Evolutionary conservation across 2,329 filamentous ascomycete species (phyloP).

Genomic region (Raffaelea ambrosiae): DNA sequence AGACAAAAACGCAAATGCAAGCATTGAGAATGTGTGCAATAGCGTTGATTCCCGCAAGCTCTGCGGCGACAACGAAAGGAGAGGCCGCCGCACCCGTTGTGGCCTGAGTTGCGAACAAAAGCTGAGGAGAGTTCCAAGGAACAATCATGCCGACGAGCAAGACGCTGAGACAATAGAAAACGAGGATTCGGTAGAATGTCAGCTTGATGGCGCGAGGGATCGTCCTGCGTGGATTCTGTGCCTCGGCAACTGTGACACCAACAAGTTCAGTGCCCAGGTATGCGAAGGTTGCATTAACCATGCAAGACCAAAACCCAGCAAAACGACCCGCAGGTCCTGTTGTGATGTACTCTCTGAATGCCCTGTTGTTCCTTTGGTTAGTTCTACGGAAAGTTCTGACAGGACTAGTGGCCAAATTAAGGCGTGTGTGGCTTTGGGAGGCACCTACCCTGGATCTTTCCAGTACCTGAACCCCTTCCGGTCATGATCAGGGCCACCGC

Average conservation of each 20-base stretch:
- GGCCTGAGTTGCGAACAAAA: constrained; percentile 28
- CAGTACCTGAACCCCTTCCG: constrained; percentile 33
- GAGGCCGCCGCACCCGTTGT: constrained; percentile 42
- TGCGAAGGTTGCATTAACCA: constrained; percentile 28
- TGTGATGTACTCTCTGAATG: neutral
- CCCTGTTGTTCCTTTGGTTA: too few species aligned
- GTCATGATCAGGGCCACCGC: constrained; percentile 41
- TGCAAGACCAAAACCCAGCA: constrained; percentile 12
- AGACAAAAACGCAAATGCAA: constrained; percentile 46
- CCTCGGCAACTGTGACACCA: constrained; percentile 60
- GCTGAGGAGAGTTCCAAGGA: constrained; percentile 42
- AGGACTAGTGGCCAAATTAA: too few species aligned
- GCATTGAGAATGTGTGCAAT: constrained; percentile 52
- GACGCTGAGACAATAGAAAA: constrained; percentile 57
- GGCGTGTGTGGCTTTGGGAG: too few species aligned
- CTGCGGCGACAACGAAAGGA: constrained; percentile 33
- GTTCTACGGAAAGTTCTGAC: neutral
- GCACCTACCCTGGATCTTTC: constrained; percentile 30
- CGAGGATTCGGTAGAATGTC: constrained; percentile 46
- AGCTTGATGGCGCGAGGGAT: constrained; percentile 59
- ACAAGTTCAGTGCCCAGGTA: constrained; percentile 49
- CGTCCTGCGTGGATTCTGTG: constrained; percentile 56
- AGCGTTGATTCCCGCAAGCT: constrained; percentile 32
- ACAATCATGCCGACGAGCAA: constrained; percentile 45
- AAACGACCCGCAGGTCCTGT: constrained; percentile 26